phyloP scores from a whole-genome alignment of 2,329 filamentous ascomycete genomes.

The Dactylellina haptotyla region DNA sequence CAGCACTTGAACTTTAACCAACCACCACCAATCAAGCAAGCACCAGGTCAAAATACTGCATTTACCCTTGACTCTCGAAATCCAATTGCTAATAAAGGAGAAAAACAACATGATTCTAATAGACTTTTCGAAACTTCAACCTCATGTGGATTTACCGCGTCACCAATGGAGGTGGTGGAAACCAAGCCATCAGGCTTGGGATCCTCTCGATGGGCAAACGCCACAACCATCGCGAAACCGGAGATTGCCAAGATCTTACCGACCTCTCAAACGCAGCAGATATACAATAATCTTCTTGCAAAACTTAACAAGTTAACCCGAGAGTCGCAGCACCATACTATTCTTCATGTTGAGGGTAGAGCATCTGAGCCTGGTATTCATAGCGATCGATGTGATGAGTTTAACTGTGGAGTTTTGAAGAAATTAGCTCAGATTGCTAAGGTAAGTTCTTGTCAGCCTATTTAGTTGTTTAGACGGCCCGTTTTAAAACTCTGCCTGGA shows the following conservation, averaged over 20 bases:
- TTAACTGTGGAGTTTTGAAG: not conserved
- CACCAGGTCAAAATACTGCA: no score
- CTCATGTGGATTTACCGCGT: slow-evolving; percentile 8
- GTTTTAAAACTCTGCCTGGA: not conserved
- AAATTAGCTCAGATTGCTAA: not conserved
- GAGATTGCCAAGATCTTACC: not conserved
- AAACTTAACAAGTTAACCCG: not conserved
- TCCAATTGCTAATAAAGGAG: no score
- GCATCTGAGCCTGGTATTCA: not conserved
- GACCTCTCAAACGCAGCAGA: not conserved
- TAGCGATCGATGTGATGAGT: not conserved
- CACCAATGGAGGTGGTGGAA: not conserved
- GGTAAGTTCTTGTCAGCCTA: not conserved
- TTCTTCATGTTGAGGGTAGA: not conserved
- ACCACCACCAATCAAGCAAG: no score
- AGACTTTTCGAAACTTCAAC: not conserved
- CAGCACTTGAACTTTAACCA: no score
- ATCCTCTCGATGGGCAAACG: slow-evolving; percentile 4
- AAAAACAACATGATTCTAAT: no score
- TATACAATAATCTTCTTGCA: not conserved
- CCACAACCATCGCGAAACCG: not conserved
- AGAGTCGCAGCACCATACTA: not conserved
- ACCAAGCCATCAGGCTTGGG: not conserved
- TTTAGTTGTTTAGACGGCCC: not conserved
- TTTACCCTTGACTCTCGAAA: no score